Conservation (phyloP, 2,329 filamentous ascomycete species). For the Cercospora sp. region DNA sequence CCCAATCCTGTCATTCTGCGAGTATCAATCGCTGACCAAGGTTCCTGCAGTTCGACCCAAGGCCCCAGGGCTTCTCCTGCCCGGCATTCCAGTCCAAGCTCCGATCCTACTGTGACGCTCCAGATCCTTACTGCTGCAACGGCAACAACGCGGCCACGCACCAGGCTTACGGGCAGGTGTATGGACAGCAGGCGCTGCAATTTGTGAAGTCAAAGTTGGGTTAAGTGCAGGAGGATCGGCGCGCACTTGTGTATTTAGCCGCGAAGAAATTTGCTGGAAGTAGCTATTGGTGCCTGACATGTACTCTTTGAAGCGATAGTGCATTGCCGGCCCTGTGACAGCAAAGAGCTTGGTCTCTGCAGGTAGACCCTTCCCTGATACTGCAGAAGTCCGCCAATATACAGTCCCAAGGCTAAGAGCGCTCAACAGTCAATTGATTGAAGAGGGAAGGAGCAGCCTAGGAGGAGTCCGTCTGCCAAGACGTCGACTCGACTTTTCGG, state of each 20-base stretch:
- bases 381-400: neutral
- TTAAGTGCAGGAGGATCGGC: constrained; percentile 6
- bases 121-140: constrained; percentile 60
- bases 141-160: constrained; percentile 62
- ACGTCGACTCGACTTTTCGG: neutral
- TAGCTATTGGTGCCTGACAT: neutral
- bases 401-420: neutral
- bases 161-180: constrained; percentile 62
- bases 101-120: constrained; percentile 64
- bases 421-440: neutral
- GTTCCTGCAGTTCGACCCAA: constrained; percentile 58
- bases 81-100: constrained; percentile 56
- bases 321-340: neutral
- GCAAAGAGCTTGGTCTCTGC: neutral
- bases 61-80: constrained; percentile 60
- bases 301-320: neutral
- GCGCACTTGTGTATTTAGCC: neutral
- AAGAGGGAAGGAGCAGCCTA: no score
- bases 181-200: constrained; percentile 59
- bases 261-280: neutral
- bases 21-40: neutral
- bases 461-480: neutral
- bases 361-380: neutral
- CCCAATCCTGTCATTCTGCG: no score
- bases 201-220: constrained; percentile 60